Conservation (phyloP, 306 rosid species). For the Vigna angularis region DNA sequence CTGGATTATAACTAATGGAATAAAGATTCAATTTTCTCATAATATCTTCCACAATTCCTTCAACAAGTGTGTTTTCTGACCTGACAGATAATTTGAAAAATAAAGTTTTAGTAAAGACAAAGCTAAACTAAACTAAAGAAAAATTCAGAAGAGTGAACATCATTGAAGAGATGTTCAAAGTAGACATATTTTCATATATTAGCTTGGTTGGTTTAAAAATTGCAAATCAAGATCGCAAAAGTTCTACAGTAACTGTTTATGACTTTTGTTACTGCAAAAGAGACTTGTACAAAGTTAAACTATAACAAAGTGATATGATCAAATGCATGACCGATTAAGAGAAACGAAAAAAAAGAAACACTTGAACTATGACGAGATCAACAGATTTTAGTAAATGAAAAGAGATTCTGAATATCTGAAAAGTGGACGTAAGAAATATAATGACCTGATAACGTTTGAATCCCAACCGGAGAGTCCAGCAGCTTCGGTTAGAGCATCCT, state of each 20-base stretch:
- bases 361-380: background rate
- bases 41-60: too few relatives aligned
- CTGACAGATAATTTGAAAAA: too few relatives aligned
- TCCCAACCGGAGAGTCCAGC: background rate
- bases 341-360: background rate
- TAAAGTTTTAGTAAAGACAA: too few relatives aligned
- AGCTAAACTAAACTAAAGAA: too few relatives aligned
- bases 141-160: too few relatives aligned
- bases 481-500: conserved; percentile 13
- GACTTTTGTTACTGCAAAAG: background rate
- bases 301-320: background rate
- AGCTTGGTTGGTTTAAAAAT: background rate
- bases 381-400: too few relatives aligned
- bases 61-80: too few relatives aligned
- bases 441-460: background rate
- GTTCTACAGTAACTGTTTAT: background rate
- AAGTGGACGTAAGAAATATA: too few relatives aligned
- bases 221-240: background rate
- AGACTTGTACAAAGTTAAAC: background rate
- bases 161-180: too few relatives aligned
- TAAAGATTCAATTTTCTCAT: background rate
- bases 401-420: too few relatives aligned
- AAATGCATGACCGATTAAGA: background rate
- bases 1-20: background rate
- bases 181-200: too few relatives aligned